Percentiles rank a stretch among this genome's conserved stretches.
phyloP scores from a whole-genome alignment of 306 rosid genomes.

The Crataegus laevigata region DNA sequence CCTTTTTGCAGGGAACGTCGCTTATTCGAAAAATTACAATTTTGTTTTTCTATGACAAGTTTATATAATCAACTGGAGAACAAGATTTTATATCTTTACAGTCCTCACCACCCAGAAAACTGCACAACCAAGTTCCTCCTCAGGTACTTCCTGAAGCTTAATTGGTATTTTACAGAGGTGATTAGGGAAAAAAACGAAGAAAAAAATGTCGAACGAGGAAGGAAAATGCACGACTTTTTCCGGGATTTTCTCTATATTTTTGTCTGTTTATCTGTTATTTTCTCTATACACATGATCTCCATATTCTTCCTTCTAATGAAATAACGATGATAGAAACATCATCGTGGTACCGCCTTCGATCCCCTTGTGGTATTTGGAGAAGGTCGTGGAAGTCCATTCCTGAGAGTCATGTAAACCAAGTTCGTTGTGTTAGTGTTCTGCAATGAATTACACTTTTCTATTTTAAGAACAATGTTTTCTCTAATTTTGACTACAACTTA shows the following conservation, averaged over 20 bases:
- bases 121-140: slow-evolving; percentile 38
- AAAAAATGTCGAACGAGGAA: slow-evolving; percentile 12
- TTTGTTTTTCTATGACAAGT: slow-evolving; percentile 26
- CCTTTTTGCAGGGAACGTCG: slow-evolving; percentile 28
- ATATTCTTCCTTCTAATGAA: slow-evolving; percentile 95
- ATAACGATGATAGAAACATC: slow-evolving; percentile 95
- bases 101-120: slow-evolving; percentile 41
- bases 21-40: slow-evolving; percentile 59
- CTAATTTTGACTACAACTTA: slow-evolving; percentile 5
- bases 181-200: slow-evolving; percentile 25
- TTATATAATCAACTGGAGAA: slow-evolving; percentile 51
- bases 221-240: slow-evolving; percentile 45
- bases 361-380: slow-evolving; percentile 95
- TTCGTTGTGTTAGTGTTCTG: neutral
- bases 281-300: slow-evolving; percentile 91
- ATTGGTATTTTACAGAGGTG: slow-evolving; percentile 42
- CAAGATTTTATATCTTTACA: slow-evolving; percentile 79
- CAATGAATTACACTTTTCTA: neutral
- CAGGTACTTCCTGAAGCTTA: slow-evolving; percentile 36
- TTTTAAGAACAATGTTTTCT: neutral
- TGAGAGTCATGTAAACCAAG: slow-evolving; percentile 24
- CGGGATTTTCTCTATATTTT: slow-evolving; percentile 31
- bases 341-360: slow-evolving; percentile 90
- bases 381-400: slow-evolving; percentile 93
- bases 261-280: slow-evolving; percentile 13